These are phyloP conservation scores for Yamadazyma endophytica DNA, from an alignment of 805 yeast species.

Conservation along the genomic window DNA sequence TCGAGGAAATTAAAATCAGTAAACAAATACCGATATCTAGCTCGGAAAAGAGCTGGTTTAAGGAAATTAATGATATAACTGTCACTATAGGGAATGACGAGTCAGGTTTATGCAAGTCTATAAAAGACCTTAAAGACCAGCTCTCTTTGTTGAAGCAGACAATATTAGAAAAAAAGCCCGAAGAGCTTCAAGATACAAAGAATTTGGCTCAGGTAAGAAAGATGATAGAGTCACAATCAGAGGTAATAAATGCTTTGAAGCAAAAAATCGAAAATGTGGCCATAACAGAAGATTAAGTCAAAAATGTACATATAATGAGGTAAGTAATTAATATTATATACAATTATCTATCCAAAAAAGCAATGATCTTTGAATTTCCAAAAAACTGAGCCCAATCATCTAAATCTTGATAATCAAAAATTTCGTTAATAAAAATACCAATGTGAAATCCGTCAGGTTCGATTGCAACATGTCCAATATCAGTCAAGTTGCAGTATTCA, in stretches of 20 bases:
- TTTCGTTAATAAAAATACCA: constrained; percentile 24
- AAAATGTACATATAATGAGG: no score
- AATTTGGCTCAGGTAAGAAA: background rate
- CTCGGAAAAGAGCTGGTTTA: constrained; percentile 33
- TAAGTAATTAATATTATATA: no score
- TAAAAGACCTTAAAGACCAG: constrained; percentile 17
- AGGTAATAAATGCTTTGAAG: background rate
- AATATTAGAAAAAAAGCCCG: constrained; percentile 6
- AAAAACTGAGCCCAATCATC: constrained; percentile 1
- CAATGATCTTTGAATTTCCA: background rate
- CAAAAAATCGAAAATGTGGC: background rate
- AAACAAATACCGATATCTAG: constrained; percentile 28
- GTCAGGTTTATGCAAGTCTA: constrained; percentile 9
- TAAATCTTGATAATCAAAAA: constrained; percentile 16
- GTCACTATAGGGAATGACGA: constrained; percentile 4
- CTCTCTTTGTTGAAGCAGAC: constrained; percentile 11
- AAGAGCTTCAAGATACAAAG: constrained; percentile 1
- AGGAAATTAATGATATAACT: constrained; percentile 28
- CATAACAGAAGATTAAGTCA: background rate
- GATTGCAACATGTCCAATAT: constrained; percentile 7
- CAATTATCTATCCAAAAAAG: background rate
- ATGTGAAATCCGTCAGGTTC: constrained; percentile 32
- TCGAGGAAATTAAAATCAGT: constrained; percentile 17
- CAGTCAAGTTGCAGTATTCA: constrained; percentile 13
- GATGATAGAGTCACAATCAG: background rate